Base-by-base conservation (phyloP, 768 basidiomycete genomes). In the Termitomyces titanicus region DNA sequence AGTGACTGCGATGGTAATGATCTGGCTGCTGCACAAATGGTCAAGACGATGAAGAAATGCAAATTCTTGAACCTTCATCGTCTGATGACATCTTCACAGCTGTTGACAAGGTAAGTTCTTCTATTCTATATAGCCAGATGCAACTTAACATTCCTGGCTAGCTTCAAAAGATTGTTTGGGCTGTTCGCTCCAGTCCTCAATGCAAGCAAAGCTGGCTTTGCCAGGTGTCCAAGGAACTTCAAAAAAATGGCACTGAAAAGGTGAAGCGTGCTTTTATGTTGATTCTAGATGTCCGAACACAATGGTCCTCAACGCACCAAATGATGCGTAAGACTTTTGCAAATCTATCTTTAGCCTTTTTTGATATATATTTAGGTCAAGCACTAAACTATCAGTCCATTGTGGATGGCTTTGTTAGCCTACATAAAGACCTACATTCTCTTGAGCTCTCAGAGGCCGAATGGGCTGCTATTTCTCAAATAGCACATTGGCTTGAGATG, bases 261-360 rank as follows among this genome's bases (percentile, higher is more conserved):
- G 24, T 10, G 20, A 10, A 33, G 27, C n/a, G n/a, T n/a, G n/a
- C n/a, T n/a, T n/a, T n/a, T n/a, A n/a, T n/a, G n/a, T n/a, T n/a
- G n/a, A n/a, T 69, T 38, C 57, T 71, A 3, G 68, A 71, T 57
- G 66, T 71, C 0, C 56, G 47, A 37, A 71, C 68, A 3, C 58
- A 58, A 1, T 71, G 68, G 70, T 60, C 63, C 1, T 71, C 66
- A 12, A 70, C 68, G 6, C n/a, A n/a, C n/a, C n/a, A n/a, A n/a
- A n/a, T n/a, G n/a, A n/a, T n/a, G n/a, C n/a, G n/a, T n/a, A n/a
- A 33, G 46, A 1, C 5, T 15, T 27, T 10, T 18, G 2, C 15
- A 33, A 18, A 4, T 29, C 18, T 33, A 11, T 12, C 3, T 38
- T 38, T n/a, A 18, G 37, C 37, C 7, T n/a, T 34, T 37, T 7